A percentile compares a stretch with the other conserved stretches of the same genome.
phyloP scores from a whole-genome alignment of 192 early-diverging fungal species.

The Coemansia sp. region DNA sequence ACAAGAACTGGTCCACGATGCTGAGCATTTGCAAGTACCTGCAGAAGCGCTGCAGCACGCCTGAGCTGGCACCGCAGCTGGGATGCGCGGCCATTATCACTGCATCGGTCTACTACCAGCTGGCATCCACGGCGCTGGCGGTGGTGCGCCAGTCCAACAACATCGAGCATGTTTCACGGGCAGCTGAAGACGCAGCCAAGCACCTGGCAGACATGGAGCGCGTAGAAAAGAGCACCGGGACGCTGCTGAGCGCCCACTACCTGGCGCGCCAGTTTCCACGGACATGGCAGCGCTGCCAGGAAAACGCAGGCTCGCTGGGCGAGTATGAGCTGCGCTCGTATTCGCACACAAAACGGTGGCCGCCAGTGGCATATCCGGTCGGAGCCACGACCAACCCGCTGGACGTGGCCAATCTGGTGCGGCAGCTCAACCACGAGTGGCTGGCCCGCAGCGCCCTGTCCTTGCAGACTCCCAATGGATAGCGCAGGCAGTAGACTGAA shows the following conservation, averaged over 20 bases:
- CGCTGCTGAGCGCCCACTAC: constrained; percentile 18
- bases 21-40: constrained; percentile 36
- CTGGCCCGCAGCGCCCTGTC: constrained; percentile 24
- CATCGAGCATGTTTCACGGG: neutral
- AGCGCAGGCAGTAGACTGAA: neutral
- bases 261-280: constrained; percentile 34
- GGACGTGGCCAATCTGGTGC: constrained; percentile 48
- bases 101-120: constrained; percentile 39
- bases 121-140: constrained; percentile 16
- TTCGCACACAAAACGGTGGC: constrained; percentile 31
- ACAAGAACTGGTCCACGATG: constrained; percentile 45
- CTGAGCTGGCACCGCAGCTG: constrained; percentile 17
- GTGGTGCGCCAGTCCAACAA: constrained; percentile 9
- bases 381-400: constrained; percentile 45
- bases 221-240: constrained; percentile 17
- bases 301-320: neutral
- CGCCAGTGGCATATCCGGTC: constrained; percentile 38
- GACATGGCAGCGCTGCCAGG: constrained; percentile 39
- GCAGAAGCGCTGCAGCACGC: constrained; percentile 15
- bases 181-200: constrained; percentile 13
- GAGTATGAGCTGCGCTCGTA: constrained; percentile 39
- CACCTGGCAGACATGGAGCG: constrained; percentile 23
- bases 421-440: constrained; percentile 42
- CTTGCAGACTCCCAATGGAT: constrained; percentile 16
- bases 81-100: constrained; percentile 34